Percentiles rank a stretch among this genome's conserved stretches.
Evolutionary conservation across 768 basidiomycete species (phyloP).

Genomic region (Russula virescens): DNA sequence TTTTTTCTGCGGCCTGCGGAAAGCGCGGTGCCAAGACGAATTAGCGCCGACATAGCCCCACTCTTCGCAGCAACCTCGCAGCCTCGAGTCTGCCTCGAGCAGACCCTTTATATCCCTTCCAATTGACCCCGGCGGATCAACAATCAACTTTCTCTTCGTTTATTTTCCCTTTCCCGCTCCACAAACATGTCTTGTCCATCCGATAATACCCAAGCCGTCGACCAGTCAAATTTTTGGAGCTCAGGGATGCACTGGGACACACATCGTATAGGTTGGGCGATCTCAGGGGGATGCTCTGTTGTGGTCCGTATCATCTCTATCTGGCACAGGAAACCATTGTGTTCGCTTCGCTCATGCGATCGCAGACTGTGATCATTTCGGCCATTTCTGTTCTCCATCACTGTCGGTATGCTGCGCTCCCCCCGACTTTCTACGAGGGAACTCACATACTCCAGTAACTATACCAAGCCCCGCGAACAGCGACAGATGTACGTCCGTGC

Average conservation of each 20-base stretch:
- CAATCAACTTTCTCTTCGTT: not conserved
- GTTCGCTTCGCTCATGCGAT: not conserved
- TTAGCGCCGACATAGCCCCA: no score
- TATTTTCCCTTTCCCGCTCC: not conserved
- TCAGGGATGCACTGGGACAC: slow-evolving; percentile 50
- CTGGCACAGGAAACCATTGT: not conserved
- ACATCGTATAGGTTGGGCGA: slow-evolving; percentile 68
- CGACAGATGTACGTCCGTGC: slow-evolving; percentile 59
- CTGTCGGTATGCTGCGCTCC: slow-evolving; percentile 46
- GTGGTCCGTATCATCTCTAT: slow-evolving; percentile 39
- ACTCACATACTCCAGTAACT: slow-evolving; percentile 46
- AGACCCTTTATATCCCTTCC: not conserved
- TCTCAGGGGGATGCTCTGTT: slow-evolving; percentile 56
- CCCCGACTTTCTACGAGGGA: not conserved
- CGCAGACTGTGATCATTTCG: slow-evolving; percentile 58
- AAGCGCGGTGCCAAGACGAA: no score
- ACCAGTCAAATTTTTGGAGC: slow-evolving; percentile 63
- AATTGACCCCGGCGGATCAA: not conserved
- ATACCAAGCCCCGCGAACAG: slow-evolving; percentile 65
- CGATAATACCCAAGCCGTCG: slow-evolving; percentile 43
- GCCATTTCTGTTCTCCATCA: slow-evolving; percentile 50
- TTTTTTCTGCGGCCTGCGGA: no score
- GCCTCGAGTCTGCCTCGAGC: no score
- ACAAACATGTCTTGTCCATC: slow-evolving; percentile 39
- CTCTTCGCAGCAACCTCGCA: no score